Evolutionary conservation across 805 yeast species (phyloP).

Genomic region (Saturnispora ahearnii): DNA sequence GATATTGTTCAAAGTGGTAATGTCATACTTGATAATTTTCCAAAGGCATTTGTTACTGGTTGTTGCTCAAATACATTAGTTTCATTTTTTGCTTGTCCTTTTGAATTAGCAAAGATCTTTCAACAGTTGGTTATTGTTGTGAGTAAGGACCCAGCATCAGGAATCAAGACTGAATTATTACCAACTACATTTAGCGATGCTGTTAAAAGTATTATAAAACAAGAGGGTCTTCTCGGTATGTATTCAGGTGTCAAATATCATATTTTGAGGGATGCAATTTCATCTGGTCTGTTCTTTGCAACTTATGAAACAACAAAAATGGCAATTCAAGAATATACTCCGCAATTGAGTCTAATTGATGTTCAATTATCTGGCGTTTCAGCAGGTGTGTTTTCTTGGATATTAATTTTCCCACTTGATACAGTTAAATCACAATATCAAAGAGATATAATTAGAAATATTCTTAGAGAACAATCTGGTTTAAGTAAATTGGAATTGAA

Average conservation of each 20-base stretch:
- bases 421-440: conserved; percentile 71
- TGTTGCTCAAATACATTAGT: conserved; percentile 56
- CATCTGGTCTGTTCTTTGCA: conserved; percentile 66
- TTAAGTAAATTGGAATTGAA: conserved; percentile 32
- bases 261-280: conserved; percentile 55
- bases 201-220: conserved; percentile 43
- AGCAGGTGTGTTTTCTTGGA: conserved; percentile 71
- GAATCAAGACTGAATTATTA: conserved; percentile 17
- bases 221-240: conserved; percentile 55
- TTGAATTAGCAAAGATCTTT: conserved; percentile 74
- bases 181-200: conserved; percentile 32
- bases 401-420: conserved; percentile 69
- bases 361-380: conserved; percentile 69
- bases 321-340: conserved; percentile 28
- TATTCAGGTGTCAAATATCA: conserved; percentile 71
- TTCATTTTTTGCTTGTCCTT: conserved; percentile 67
- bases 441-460: conserved; percentile 60
- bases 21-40: conserved; percentile 29
- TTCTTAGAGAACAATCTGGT: conserved; percentile 45
- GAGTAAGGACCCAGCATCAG: conserved; percentile 20
- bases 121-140: conserved; percentile 60
- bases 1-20: conserved; percentile 5
- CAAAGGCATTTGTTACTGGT: conserved; percentile 50
- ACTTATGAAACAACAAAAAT: conserved; percentile 65
- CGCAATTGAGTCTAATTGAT: conserved; percentile 30